A percentile compares a stretch with the other conserved stretches of the same genome.
These are phyloP conservation scores for Emergomyces africanus DNA, from an alignment of 2,329 filamentous ascomycete genomes.

Conservation along the genomic window DNA sequence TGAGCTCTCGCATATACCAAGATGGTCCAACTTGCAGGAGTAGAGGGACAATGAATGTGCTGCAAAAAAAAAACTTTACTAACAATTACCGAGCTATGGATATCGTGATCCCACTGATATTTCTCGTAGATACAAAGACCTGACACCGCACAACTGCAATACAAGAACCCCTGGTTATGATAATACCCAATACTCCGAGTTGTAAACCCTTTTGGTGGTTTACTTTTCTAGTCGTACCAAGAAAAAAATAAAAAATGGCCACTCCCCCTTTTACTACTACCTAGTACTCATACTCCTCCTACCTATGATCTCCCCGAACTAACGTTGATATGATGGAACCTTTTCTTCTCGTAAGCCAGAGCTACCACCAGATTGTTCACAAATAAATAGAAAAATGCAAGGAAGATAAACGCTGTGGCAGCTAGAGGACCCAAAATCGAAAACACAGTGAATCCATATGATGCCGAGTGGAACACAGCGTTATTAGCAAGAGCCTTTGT, in stretches of 20 bases:
- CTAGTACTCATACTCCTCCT: neutral
- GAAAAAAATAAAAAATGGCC: neutral
- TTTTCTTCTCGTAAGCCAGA: neutral
- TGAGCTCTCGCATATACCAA: neutral
- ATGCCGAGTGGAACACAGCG: neutral
- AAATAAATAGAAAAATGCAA: neutral
- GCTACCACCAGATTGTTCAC: neutral
- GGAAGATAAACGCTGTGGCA: neutral
- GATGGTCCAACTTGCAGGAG: neutral
- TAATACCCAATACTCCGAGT: neutral
- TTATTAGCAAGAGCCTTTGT: neutral
- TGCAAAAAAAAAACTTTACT: neutral
- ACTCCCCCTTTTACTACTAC: no score
- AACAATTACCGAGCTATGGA: no score
- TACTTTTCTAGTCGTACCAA: neutral
- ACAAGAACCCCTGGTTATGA: neutral
- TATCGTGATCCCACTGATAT: no score
- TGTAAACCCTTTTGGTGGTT: neutral
- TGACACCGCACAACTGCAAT: no score
- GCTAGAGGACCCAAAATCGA: neutral
- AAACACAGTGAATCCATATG: neutral
- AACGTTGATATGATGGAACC: neutral
- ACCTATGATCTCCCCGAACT: neutral
- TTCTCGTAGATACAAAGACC: no score
- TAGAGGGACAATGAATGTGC: neutral